A percentile compares a stretch with the other conserved stretches of the same genome.
These are phyloP conservation scores for Sporothrix protearum DNA, from an alignment of 2,329 filamentous ascomycete species.

Conservation along the genomic window DNA sequence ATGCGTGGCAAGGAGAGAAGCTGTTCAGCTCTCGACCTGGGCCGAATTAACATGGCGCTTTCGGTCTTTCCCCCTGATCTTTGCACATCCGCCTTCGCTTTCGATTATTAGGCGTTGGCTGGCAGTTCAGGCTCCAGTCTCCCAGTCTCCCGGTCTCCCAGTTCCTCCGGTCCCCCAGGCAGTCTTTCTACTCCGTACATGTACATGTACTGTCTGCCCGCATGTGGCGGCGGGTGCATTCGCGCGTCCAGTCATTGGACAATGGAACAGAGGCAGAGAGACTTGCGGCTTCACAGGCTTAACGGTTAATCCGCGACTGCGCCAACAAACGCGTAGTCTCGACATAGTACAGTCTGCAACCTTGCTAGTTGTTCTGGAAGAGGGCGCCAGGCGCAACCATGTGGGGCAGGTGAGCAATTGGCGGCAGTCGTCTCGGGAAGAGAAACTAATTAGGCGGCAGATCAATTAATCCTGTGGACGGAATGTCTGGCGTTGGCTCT, in stretches of 20 bases:
- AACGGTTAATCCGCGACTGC: constrained; percentile 18
- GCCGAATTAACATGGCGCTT: not conserved
- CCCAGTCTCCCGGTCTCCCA: not conserved
- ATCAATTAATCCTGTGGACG: constrained; percentile 19
- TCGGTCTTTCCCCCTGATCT: not conserved
- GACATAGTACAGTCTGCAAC: not conserved
- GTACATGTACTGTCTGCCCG: not conserved
- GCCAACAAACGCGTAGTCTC: not conserved
- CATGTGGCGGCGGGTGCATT: not conserved
- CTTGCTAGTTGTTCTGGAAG: constrained; percentile 8
- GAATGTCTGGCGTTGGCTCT: not conserved
- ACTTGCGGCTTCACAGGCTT: constrained; percentile 6
- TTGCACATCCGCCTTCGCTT: not conserved
- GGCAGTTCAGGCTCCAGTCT: not conserved
- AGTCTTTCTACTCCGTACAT: too few species aligned
- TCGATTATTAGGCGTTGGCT: not conserved
- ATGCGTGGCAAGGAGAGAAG: not conserved
- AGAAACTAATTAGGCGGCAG: not conserved
- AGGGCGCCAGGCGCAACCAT: not conserved
- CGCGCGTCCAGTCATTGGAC: not conserved
- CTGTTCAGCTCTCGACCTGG: not conserved
- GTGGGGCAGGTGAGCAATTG: constrained; percentile 1
- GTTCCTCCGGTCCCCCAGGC: too few species aligned
- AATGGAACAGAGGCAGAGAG: not conserved
- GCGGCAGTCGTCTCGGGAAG: constrained; percentile 26